Base-by-base conservation (phyloP, 2,329 filamentous ascomycete species). In the Hortaea sp. region DNA sequence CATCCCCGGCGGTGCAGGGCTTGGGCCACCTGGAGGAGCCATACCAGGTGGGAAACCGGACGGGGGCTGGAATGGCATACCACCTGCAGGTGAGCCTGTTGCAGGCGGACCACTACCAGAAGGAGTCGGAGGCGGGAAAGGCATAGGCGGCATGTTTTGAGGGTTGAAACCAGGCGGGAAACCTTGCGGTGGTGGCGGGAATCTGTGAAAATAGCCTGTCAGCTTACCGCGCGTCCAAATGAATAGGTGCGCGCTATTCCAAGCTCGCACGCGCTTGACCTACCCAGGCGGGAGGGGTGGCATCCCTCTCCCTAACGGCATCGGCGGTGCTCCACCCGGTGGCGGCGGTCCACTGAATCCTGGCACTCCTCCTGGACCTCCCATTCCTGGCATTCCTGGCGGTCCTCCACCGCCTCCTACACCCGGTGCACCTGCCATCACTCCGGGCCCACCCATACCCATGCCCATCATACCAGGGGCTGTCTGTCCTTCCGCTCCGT, bases 401-500 rank as follows among this genome's bases (percentile, higher is more conserved):
- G 61, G 61, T 47, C 63, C 59, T 48, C 62, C 63, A 10, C 61
- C 61, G 60, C 44, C 47, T 13, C 44, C 51, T 41, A 59, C 52
- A 13, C 55, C 56, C 37, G 58, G 58, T 29, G 56, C 50, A 38
- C 20, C 39, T 27, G 47, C 49, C 12, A 29, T 44, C 9, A 35
- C 32, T 20, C 20, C 20, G 20, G 20, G 20, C 20, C 20, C 20
- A n/a, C 32, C 32, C 40, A 43, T 38, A n/a, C 39, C 51, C 39
- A 45, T 46, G 47, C 44, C 56, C 50, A 42, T 51, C 11, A 39
- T 34, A 28, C 29, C 29, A n/a, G 29, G 38, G 61, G 82, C 80
- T 53, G 84, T 81, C 67, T 95, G 88, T 60, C 92, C 92, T 71
- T 94, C 92, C 57, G 88, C 88, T 53, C 86, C 87, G 71, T 98